Evolutionary conservation across 2,329 filamentous ascomycete species (phyloP).

Genomic region (Neofusicoccum cordaticola): DNA sequence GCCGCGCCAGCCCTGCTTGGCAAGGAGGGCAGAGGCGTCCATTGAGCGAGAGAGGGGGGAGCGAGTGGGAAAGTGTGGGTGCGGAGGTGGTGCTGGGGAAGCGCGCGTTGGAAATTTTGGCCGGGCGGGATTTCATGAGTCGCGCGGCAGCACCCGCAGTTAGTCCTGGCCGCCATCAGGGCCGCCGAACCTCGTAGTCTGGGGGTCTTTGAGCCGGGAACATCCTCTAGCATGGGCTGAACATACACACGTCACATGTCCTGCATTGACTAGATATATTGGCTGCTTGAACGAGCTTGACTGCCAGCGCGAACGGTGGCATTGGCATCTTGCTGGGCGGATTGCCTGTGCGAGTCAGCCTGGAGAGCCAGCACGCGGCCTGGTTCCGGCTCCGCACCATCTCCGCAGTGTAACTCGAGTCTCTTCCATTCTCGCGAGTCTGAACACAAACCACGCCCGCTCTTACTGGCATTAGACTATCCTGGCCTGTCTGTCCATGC

Average conservation of each 20-base stretch:
- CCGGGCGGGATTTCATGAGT: neutral
- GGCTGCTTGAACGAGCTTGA: no score
- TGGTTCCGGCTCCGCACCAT: neutral
- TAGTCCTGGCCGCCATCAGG: neutral
- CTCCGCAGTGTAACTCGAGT: neutral
- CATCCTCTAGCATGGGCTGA: no score
- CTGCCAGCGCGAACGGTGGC: neutral
- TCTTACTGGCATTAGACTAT: neutral
- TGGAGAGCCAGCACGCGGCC: neutral
- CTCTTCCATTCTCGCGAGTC: no score
- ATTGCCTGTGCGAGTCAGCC: neutral
- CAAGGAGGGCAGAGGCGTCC: conserved; percentile 81
- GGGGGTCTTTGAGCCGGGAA: no score
- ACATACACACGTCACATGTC: no score
- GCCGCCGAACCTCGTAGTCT: neutral
- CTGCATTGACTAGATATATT: no score
- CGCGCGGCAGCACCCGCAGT: neutral
- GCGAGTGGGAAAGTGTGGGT: neutral
- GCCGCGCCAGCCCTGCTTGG: conserved; percentile 85
- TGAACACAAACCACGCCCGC: neutral
- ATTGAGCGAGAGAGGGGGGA: conserved; percentile 49
- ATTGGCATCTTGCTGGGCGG: neutral
- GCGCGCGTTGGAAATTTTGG: conserved; percentile 15
- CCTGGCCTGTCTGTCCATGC: neutral
- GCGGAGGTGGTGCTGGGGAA: neutral